Evolutionary conservation across 805 yeast species (phyloP).

Genomic region (Saccharomyces eubayanus): DNA sequence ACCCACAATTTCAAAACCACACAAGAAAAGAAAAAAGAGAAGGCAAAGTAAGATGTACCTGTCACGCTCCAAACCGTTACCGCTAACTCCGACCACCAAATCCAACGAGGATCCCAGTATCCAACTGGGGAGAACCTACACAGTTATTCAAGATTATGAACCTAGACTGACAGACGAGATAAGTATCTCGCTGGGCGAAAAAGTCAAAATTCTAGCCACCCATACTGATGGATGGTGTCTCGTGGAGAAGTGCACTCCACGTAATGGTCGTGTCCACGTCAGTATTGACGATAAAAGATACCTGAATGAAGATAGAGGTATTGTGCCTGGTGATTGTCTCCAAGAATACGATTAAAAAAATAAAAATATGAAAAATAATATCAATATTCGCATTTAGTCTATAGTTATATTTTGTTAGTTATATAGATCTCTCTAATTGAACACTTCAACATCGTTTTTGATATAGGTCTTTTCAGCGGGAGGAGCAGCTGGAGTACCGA

Average conservation of each 20-base stretch:
- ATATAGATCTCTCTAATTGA: conserved; percentile 11
- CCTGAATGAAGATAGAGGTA: conserved; percentile 34
- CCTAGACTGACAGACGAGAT: conserved; percentile 35
- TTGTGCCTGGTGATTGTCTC: conserved; percentile 35
- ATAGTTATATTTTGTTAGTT: neutral
- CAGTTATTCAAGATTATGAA: conserved; percentile 20
- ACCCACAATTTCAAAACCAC: conserved; percentile 4
- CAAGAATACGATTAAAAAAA: conserved; percentile 1
- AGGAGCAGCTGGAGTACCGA: conserved; percentile 37
- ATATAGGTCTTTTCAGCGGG: conserved; percentile 36
- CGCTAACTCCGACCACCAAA: conserved; percentile 14
- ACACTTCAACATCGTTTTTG: conserved; percentile 36
- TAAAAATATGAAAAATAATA: neutral
- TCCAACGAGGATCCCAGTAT: conserved; percentile 1
- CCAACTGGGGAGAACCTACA: conserved; percentile 7
- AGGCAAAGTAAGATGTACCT: conserved; percentile 9
- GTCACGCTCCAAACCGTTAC: conserved; percentile 16
- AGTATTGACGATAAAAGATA: conserved; percentile 15
- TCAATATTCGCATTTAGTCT: neutral
- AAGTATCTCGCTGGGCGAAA: conserved; percentile 26
- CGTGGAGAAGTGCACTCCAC: conserved; percentile 29
- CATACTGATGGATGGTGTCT: conserved; percentile 42
- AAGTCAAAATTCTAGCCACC: conserved; percentile 30
- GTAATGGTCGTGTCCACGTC: neutral
- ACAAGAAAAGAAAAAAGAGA: conserved; percentile 4